Evolutionary conservation across 192 early-diverging fungal genomes (phyloP).

Genomic region (Backusella tarrabulga): DNA sequence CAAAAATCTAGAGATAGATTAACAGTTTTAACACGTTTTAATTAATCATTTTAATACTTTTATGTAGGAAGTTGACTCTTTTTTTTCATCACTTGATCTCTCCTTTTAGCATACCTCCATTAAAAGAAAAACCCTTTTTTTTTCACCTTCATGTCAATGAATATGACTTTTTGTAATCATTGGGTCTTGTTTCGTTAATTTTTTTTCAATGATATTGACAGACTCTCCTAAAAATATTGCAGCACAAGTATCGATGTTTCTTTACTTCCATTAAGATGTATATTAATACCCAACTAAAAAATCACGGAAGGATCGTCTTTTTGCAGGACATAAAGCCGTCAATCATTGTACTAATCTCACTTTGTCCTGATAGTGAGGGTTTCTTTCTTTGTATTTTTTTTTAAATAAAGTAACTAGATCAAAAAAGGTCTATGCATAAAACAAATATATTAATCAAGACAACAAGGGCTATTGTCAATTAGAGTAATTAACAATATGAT

Average conservation of each 20-base stretch:
- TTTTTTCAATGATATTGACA: conserved; percentile 1
- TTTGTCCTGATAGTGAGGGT: not conserved
- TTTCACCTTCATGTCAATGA: not conserved
- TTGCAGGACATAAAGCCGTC: not conserved
- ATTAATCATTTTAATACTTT: not conserved
- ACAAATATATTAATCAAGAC: conserved; percentile 7
- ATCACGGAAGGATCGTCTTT: conserved; percentile 2
- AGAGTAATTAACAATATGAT: conserved; percentile 17
- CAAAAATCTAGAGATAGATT: not conserved
- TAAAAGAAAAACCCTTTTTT: conserved; percentile 7
- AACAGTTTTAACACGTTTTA: conserved; percentile 6
- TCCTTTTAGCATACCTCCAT: not conserved
- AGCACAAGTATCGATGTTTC: not conserved
- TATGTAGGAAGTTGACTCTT: not conserved
- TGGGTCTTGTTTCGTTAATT: not conserved
- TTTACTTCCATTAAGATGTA: not conserved
- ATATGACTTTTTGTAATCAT: not conserved
- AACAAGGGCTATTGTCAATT: conserved; percentile 17
- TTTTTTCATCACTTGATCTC: not conserved
- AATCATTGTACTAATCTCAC: not conserved
- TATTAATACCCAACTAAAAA: not conserved
- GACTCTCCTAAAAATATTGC: not conserved
- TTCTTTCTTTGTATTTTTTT: not conserved
- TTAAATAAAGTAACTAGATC: conserved; percentile 1
- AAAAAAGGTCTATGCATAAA: conserved; percentile 1